These are phyloP conservation scores for Phytophthora colocasiae DNA, from an alignment of 352 stramenopile genomes.

Conservation along the genomic window DNA sequence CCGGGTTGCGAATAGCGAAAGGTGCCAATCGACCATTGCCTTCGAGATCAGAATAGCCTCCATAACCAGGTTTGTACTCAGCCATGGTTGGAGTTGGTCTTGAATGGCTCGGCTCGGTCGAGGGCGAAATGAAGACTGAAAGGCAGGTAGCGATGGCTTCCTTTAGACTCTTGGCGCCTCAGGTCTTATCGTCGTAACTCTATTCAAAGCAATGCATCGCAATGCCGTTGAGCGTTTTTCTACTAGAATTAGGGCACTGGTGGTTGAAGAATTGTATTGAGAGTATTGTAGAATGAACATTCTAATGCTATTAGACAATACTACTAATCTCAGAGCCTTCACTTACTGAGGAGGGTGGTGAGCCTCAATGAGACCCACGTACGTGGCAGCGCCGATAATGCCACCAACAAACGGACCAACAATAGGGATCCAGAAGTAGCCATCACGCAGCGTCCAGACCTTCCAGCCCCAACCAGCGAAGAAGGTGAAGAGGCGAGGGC, in stretches of 20 bases:
- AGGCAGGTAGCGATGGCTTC: background rate
- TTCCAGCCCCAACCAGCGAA: slow-evolving; percentile 56
- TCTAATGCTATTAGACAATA: too few species aligned
- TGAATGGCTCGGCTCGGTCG: slow-evolving; percentile 15
- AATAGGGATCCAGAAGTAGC: slow-evolving; percentile 84
- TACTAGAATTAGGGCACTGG: background rate
- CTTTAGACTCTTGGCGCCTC: slow-evolving; percentile 6
- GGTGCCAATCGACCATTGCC: slow-evolving; percentile 35
- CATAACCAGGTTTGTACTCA: slow-evolving; percentile 37
- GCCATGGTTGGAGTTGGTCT: slow-evolving; percentile 26
- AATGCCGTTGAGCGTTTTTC: background rate
- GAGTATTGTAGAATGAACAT: background rate
- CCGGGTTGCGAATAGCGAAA: slow-evolving; percentile 39
- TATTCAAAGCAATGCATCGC: slow-evolving; percentile 1
- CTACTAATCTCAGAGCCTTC: background rate
- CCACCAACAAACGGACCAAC: slow-evolving; percentile 75
- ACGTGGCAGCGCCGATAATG: slow-evolving; percentile 64
- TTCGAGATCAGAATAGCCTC: slow-evolving; percentile 44
- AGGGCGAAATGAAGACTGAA: slow-evolving; percentile 34
- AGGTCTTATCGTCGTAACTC: slow-evolving; percentile 22
- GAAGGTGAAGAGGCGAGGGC: slow-evolving; percentile 55
- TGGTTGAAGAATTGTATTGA: slow-evolving; percentile 9
- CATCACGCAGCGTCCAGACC: slow-evolving; percentile 52
- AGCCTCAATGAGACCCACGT: slow-evolving; percentile 67
- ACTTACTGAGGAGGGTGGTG: slow-evolving; percentile 64